Evolutionary conservation across 2,329 filamentous ascomycete species (phyloP), one percentile per base, ranked within the genome.

Genomic region (Pseudocercospora musae): DNA sequence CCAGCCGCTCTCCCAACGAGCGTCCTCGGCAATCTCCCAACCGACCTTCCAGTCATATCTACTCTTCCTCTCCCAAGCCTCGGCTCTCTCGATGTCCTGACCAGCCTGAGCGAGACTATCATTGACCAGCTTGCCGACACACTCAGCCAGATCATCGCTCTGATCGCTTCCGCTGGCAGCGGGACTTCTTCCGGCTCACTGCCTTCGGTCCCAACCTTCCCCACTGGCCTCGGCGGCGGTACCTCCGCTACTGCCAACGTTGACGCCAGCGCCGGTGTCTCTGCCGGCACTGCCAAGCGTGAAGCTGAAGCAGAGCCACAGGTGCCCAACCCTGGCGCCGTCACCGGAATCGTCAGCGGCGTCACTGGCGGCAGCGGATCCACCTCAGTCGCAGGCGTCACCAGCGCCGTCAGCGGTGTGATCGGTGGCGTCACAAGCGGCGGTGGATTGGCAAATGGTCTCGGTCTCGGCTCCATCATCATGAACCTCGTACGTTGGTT

Each of bases 401-500:
- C 49, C 25, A 53, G 8, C 49, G 25, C 7, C 25, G 27, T 21
- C 15, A 50, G 48, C 20, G 33, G 46, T 44, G 46, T 57, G 4
- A 61, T 58, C 23, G 57, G 63, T 33, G 55, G 56, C 13, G 42
- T 62, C 18, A 48, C 53, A 11, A 60, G 54, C 50, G 29, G 29
- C 13, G 29, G 29, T 11, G 29, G 29, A 11, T 10, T 31, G 2
- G 29, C 29, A 31, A 31, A 15, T 33, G 31, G 31, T 33, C 50
- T 62, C 13, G 58, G 54, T 50, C 58, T 61, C n/a, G 49, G 48
- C 18, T 61, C 58, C 0, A 64, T 64, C 49, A 37, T 64, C 37
- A 21, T 64, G 54, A 64, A 64, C 40, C 44, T 56, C 23, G 62
- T 63, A 60, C 27, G 61, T n/a, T n/a, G n/a, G n/a, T n/a, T n/a